phyloP scores from a whole-genome alignment of 495 filamentous ascomycete species.

The Letharia lupina region DNA sequence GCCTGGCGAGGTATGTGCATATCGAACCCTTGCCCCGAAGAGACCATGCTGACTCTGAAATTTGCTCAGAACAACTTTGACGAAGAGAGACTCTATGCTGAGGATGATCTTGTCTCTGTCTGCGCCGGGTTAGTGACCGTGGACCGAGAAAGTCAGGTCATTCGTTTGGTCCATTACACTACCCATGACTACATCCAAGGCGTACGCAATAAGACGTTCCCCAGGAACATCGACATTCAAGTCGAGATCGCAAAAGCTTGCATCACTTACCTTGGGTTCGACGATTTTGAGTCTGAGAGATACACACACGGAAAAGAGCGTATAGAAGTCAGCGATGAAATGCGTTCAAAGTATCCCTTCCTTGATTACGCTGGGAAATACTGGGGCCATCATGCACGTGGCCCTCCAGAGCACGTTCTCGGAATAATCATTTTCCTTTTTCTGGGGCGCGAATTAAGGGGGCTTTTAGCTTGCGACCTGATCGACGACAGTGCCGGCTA shows the following conservation, averaged over 20 bases:
- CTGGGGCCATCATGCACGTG: too few species aligned
- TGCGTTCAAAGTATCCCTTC: too few species aligned
- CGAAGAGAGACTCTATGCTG: slow-evolving; percentile 17
- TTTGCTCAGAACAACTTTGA: slow-evolving; percentile 12
- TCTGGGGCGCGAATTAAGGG: too few species aligned
- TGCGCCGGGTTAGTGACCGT: slow-evolving; percentile 25
- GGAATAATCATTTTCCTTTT: too few species aligned
- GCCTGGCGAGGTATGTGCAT: not conserved
- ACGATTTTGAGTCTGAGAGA: slow-evolving; percentile 3
- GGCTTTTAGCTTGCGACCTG: too few species aligned
- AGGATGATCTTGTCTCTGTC: slow-evolving; percentile 16
- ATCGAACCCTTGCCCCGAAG: too few species aligned
- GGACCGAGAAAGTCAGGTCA: slow-evolving; percentile 23
- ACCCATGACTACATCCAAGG: slow-evolving; percentile 23
- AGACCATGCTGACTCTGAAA: too few species aligned
- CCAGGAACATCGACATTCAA: slow-evolving; percentile 19
- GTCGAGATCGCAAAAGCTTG: slow-evolving; percentile 26
- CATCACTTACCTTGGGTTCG: slow-evolving; percentile 29
- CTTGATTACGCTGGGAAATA: too few species aligned
- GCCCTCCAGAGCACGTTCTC: too few species aligned
- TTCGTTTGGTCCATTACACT: slow-evolving; percentile 26
- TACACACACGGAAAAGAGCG: too few species aligned
- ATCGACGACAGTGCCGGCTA: too few species aligned
- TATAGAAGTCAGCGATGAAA: too few species aligned
- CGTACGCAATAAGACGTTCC: slow-evolving; percentile 1